Conservation (phyloP, 768 basidiomycete species). For the Lactarius akahatsu region DNA sequence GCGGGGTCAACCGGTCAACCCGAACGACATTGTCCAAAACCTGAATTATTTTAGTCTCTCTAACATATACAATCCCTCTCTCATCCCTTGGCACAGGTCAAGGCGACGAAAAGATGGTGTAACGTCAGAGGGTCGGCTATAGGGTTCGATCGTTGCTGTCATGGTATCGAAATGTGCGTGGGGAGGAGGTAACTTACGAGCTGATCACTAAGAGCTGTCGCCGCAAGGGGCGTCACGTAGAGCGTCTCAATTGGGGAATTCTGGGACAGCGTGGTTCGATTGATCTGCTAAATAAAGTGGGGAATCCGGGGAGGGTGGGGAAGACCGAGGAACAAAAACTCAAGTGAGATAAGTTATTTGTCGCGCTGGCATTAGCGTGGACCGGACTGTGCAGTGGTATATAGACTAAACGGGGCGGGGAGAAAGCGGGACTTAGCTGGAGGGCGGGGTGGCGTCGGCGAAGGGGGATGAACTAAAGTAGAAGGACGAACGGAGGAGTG, state of each 20-base stretch:
- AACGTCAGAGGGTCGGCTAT: conserved; percentile 20
- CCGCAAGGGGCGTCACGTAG: neutral
- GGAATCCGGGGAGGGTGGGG: neutral
- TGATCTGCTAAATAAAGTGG: neutral
- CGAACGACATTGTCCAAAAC: neutral
- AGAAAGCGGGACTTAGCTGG: neutral
- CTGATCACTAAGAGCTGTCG: conserved; percentile 1
- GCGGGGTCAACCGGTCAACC: neutral
- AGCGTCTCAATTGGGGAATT: neutral
- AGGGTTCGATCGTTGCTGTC: conserved; percentile 16
- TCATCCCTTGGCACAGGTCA: neutral
- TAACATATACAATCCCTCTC: neutral
- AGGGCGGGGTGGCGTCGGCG: conserved; percentile 28
- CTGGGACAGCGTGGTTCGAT: neutral
- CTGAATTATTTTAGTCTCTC: neutral
- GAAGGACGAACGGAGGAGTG: conserved; percentile 14
- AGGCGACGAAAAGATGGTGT: neutral
- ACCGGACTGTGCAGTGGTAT: neutral
- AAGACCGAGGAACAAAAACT: neutral
- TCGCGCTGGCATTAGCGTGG: too few relatives aligned
- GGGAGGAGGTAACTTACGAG: neutral
- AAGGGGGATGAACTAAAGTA: conserved; percentile 7
- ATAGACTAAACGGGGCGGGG: neutral
- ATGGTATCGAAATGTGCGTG: conserved; percentile 7
- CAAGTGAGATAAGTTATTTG: neutral